phyloP scores from a whole-genome alignment of 805 yeast species.

The Metschnikowia orientalis region DNA sequence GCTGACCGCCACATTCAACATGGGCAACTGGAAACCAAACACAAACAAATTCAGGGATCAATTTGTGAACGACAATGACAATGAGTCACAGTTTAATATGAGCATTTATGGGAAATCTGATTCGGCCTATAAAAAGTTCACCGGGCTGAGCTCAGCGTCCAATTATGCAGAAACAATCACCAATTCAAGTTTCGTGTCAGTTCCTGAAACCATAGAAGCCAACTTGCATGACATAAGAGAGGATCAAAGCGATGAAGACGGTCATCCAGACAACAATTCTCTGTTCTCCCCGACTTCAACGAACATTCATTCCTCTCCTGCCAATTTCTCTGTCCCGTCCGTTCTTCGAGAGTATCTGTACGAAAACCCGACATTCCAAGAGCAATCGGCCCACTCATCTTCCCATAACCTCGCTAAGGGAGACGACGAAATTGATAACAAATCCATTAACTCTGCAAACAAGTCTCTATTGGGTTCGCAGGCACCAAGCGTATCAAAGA shows the following conservation, averaged over 20 bases:
- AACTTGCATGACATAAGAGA: conserved; percentile 32
- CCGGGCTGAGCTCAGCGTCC: conserved; percentile 24
- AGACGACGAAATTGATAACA: conserved; percentile 4
- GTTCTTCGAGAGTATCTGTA: conserved; percentile 13
- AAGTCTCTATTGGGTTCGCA: not conserved
- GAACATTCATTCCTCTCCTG: conserved; percentile 4
- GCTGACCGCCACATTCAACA: conserved; percentile 31
- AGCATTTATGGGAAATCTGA: conserved; percentile 18
- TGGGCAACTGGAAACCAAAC: conserved; percentile 60
- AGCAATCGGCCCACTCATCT: conserved; percentile 10
- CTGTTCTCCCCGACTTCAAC: conserved; percentile 6
- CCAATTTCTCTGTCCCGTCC: conserved; percentile 10
- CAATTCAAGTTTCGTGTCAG: conserved; percentile 22
- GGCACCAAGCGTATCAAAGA: not conserved
- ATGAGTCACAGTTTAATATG: conserved; percentile 26
- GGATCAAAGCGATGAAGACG: conserved; percentile 26
- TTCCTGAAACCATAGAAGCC: conserved; percentile 40
- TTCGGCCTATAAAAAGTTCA: conserved; percentile 30
- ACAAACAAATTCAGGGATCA: conserved; percentile 47
- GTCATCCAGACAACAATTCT: conserved; percentile 11
- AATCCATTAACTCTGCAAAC: not conserved
- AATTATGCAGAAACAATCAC: conserved; percentile 16
- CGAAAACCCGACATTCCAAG: conserved; percentile 11
- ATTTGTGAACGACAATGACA: conserved; percentile 43
- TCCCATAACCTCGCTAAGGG: conserved; percentile 4